Evolutionary conservation across 352 stramenopile genomes (phyloP), one percentile per base, ranked within the genome.

Genomic region (Phytophthora megakarya): DNA sequence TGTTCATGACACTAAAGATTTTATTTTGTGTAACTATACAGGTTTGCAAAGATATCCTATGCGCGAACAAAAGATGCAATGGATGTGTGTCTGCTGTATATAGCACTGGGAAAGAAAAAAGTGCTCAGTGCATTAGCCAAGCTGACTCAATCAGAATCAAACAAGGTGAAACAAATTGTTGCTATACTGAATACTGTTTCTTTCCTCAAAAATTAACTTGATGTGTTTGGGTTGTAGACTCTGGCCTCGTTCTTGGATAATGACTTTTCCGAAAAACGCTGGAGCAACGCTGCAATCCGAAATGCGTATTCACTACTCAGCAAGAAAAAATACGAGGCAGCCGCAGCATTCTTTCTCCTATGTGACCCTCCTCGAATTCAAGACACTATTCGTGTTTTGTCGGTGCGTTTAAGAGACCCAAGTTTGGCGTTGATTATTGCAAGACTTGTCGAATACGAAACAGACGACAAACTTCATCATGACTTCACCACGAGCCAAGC

Each of bases 301-400:
- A 98, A 98, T 70, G 96, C 94, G 7, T 98, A 97, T 70, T 98
- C 94, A 42, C 70, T 98, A 39, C 73, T 98, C 10, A 81, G 89
- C 30, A 98, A 98, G 67, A 93, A 97, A 28, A 89, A 94, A 42
- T 98, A 98, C 67, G 74, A 88, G 49, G 69, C 75, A 11, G 95
- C 94, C 11, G 86, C 93, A 10, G 84, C 90, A 5, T 98, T 98
- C 62, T 98, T 98, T 72, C 73, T 98, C 18, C 64, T 98, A 19
- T 88, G 91, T 43, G 81, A 98, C 44, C 96, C 96, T 3, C 94
- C 94, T 18, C 89, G 94, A 13, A 75, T 98, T 23, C 94, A 98
- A 77, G 93, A 97, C 50, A 88, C 95, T 3, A 65, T 98, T 52
- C 90, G 96, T 39, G 81, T 97, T 25, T 88, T 98, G 39, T 77